A percentile compares a stretch with the other conserved stretches of the same genome.
phyloP scores from a whole-genome alignment of 805 yeast genomes.

The Citeromyces matritensis region DNA sequence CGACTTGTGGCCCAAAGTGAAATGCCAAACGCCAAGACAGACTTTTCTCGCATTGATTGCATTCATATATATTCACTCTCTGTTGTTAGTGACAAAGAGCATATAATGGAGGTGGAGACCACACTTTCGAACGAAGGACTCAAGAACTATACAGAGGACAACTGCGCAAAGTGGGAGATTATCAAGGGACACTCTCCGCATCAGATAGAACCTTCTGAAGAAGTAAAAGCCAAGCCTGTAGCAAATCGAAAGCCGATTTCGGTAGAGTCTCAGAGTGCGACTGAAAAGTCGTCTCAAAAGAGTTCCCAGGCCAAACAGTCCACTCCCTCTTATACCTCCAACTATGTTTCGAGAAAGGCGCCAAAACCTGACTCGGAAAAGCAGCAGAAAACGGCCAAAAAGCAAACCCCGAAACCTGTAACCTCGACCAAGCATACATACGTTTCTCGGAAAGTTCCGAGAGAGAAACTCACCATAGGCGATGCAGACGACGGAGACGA shows the following conservation, averaged over 20 bases:
- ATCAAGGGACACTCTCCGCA: slow-evolving; percentile 5
- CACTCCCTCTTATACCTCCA: slow-evolving; percentile 2
- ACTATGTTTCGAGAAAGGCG: slow-evolving; percentile 4
- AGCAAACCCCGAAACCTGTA: slow-evolving; percentile 1
- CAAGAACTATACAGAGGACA: too few relatives aligned
- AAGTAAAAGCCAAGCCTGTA: slow-evolving; percentile 1
- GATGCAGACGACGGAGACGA: slow-evolving; percentile 5
- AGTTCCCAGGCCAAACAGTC: too few relatives aligned
- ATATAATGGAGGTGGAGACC: background rate
- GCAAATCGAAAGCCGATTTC: background rate
- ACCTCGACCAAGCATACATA: slow-evolving; percentile 2
- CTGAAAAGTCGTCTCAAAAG: slow-evolving; percentile 1
- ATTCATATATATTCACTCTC: slow-evolving; percentile 14
- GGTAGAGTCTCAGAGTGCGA: background rate
- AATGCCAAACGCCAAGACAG: slow-evolving; percentile 10
- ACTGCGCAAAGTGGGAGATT: slow-evolving; percentile 8
- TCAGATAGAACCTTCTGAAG: background rate
- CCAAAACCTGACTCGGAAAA: background rate
- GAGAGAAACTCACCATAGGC: slow-evolving; percentile 10
- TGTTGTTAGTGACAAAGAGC: background rate
- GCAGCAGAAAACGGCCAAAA: slow-evolving; percentile 1
- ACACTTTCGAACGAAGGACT: slow-evolving; percentile 1
- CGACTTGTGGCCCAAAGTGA: slow-evolving; percentile 3
- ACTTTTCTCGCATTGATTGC: slow-evolving; percentile 15
- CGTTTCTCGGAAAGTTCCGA: slow-evolving; percentile 11